Percentiles rank a stretch among this genome's conserved stretches.
These are phyloP conservation scores for Scedosporium aurantiacum DNA, from an alignment of 2,329 filamentous ascomycete species.

Conservation along the genomic window DNA sequence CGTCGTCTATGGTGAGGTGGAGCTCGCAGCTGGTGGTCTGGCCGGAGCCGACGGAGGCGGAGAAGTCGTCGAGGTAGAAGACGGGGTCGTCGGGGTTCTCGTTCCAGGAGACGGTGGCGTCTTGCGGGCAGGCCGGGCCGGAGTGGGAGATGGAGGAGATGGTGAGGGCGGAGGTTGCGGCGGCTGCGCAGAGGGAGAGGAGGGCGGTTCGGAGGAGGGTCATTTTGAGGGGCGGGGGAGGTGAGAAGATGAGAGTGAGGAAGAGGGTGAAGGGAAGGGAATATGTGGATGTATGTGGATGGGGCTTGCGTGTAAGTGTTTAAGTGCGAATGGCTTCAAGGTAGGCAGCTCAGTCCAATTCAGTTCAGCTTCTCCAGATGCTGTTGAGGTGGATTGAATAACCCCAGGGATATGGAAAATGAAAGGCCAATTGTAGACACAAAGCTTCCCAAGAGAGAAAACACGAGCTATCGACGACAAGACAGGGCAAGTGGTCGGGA, in stretches of 20 bases:
- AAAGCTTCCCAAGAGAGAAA: not conserved
- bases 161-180: slow-evolving; percentile 1
- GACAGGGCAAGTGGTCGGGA: not conserved
- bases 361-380: too few species aligned
- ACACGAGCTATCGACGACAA: not conserved
- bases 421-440: not conserved
- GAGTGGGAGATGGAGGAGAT: not conserved
- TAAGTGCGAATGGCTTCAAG: not conserved
- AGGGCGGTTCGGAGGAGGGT: not conserved
- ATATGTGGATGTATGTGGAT: not conserved
- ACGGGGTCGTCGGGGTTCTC: slow-evolving; percentile 17
- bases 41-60: slow-evolving; percentile 23
- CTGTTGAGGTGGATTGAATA: too few species aligned
- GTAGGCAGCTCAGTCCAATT: not conserved
- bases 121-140: not conserved
- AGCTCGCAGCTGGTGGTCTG: slow-evolving; percentile 14
- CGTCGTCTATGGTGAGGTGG: not conserved
- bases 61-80: slow-evolving; percentile 31
- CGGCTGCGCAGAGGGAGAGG: not conserved
- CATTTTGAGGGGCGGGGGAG: not conserved
- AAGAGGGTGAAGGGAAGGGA: not conserved
- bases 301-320: not conserved
- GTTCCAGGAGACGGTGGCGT: not conserved
- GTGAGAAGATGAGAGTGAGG: not conserved
- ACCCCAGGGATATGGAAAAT: not conserved